Percentiles rank a stretch among this genome's conserved stretches.
phyloP scores from a whole-genome alignment of 2,329 filamentous ascomycete genomes.

The Pyricularia pennisetigena region DNA sequence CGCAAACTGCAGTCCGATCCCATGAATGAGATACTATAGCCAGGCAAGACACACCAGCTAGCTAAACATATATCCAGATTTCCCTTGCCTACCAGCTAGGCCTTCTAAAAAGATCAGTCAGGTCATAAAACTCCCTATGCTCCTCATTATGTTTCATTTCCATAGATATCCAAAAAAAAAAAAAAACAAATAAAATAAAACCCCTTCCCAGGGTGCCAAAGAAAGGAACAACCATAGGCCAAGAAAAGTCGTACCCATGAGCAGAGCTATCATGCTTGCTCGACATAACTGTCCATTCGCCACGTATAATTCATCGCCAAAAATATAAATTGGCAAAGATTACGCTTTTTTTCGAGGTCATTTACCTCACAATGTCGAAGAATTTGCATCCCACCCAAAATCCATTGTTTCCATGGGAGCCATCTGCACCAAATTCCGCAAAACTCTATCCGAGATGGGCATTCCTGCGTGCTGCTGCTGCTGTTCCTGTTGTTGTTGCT shows the following conservation, averaged over 20 bases:
- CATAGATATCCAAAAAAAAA: neutral
- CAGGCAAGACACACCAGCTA: neutral
- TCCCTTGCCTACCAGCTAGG: neutral
- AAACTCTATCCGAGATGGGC: conserved; percentile 46
- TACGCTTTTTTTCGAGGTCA: neutral
- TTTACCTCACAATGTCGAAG: conserved; percentile 2
- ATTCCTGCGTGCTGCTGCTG: conserved; percentile 27
- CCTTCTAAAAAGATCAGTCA: neutral
- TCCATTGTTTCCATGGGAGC: conserved; percentile 53
- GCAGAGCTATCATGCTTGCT: too few species aligned
- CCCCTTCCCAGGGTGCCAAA: neutral
- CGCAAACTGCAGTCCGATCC: neutral
- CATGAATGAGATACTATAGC: neutral
- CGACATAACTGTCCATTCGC: neutral
- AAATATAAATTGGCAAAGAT: neutral
- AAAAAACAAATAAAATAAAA: too few species aligned
- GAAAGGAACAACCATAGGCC: neutral
- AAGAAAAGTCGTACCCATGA: neutral
- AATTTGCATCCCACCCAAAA: conserved; percentile 30
- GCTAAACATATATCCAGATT: neutral
- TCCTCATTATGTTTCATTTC: neutral
- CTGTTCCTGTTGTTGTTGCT: neutral
- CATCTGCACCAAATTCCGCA: conserved; percentile 48
- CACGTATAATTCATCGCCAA: neutral
- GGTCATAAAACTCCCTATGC: neutral